These are phyloP conservation scores for Arthroderma uncinatum DNA, from an alignment of 2,329 filamentous ascomycete species.

Conservation along the genomic window DNA sequence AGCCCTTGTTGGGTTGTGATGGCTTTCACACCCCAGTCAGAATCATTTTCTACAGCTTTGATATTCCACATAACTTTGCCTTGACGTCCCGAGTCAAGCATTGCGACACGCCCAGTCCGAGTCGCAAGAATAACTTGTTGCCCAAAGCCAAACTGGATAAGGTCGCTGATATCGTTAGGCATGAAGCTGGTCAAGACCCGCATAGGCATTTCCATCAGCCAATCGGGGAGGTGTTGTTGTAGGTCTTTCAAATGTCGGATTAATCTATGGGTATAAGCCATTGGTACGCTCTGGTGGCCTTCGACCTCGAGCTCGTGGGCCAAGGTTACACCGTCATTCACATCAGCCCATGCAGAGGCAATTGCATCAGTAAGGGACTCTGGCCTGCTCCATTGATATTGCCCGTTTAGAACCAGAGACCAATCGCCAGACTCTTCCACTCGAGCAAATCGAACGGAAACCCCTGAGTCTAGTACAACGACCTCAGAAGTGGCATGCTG, in stretches of 20 bases:
- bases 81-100: constrained; percentile 62
- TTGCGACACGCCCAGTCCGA: constrained; percentile 64
- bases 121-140: constrained; percentile 76
- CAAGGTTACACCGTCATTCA: constrained; percentile 60
- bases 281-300: constrained; percentile 65
- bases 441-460: constrained; percentile 67
- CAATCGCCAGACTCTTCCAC: constrained; percentile 60
- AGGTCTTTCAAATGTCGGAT: constrained; percentile 72
- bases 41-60: constrained; percentile 49
- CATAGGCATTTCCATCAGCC: constrained; percentile 56
- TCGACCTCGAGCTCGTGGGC: constrained; percentile 76
- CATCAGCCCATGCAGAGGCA: constrained; percentile 68
- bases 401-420: constrained; percentile 73
- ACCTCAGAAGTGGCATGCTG: constrained; percentile 72
- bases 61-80: constrained; percentile 67
- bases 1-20: constrained; percentile 52
- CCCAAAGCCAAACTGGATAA: constrained; percentile 67
- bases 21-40: constrained; percentile 56
- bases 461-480: constrained; percentile 58
- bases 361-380: constrained; percentile 74
- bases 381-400: constrained; percentile 64
- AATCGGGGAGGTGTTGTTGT: constrained; percentile 57
- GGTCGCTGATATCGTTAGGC: constrained; percentile 42
- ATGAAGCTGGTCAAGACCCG: constrained; percentile 56
- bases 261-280: constrained; percentile 80